A percentile compares a stretch with the other conserved stretches of the same genome.
Evolutionary conservation across 805 yeast genomes (phyloP).

Genomic region (Kodamaea hsintzibuensis): DNA sequence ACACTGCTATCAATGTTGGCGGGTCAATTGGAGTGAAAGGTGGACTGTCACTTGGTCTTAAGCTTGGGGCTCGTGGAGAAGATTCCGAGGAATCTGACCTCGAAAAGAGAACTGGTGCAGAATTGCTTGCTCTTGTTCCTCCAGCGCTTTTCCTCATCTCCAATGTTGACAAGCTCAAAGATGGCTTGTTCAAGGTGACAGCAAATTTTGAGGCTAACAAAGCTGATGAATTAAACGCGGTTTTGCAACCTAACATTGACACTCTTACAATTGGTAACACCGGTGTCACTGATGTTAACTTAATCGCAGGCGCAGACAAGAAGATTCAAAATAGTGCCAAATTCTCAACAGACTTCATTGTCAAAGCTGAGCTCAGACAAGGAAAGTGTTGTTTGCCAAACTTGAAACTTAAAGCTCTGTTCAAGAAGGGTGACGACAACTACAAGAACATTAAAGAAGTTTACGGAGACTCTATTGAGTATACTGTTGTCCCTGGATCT

Average conservation of each 20-base stretch:
- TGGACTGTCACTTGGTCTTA: not conserved
- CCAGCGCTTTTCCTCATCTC: constrained; percentile 26
- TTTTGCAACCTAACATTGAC: constrained; percentile 17
- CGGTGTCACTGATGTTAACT: constrained; percentile 18
- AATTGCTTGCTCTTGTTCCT: constrained; percentile 16
- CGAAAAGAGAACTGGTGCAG: not conserved
- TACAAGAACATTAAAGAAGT: constrained; percentile 3
- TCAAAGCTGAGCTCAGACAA: constrained; percentile 17
- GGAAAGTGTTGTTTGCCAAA: constrained; percentile 27
- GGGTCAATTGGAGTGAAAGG: not conserved
- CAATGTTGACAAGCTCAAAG: constrained; percentile 18
- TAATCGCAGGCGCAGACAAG: constrained; percentile 1
- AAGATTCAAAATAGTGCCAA: constrained; percentile 10
- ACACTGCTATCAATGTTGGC: not conserved
- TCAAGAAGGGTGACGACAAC: constrained; percentile 9
- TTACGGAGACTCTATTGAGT: constrained; percentile 10
- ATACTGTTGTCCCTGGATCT: not conserved
- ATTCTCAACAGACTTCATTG: constrained; percentile 19
- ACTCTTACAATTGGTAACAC: constrained; percentile 21
- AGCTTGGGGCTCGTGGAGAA: not conserved
- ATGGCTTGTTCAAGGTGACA: constrained; percentile 20
- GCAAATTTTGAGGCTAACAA: constrained; percentile 23
- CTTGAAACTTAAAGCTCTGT: constrained; percentile 18
- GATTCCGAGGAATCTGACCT: not conserved
- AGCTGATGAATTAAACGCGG: constrained; percentile 16